Percentiles rank a stretch among this genome's conserved stretches.
phyloP scores from a whole-genome alignment of 2,329 filamentous ascomycete genomes.

The Fusarium sp. region DNA sequence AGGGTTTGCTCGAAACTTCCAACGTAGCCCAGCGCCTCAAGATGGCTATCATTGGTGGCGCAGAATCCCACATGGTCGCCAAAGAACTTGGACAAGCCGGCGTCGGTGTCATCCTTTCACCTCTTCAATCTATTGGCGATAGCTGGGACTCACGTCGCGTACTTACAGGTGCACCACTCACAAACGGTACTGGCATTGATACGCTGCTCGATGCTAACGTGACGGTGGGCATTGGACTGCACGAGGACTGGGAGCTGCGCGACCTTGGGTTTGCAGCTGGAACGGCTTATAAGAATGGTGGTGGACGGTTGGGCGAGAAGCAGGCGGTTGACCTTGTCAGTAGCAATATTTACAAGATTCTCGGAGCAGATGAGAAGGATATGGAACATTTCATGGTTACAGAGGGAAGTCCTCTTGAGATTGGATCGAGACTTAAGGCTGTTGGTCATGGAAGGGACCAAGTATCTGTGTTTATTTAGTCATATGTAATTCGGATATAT shows the following conservation, averaged over 20 bases:
- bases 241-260: constrained; percentile 71
- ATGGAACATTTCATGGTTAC: constrained; percentile 68
- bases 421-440: constrained; percentile 53
- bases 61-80: constrained; percentile 71
- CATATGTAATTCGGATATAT: not conserved
- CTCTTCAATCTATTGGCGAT: constrained; percentile 64
- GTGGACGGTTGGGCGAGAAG: constrained; percentile 63
- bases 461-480: constrained; percentile 18
- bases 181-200: constrained; percentile 72
- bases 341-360: constrained; percentile 66
- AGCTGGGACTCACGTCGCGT: constrained; percentile 72
- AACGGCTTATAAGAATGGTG: constrained; percentile 66
- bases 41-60: constrained; percentile 70
- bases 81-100: constrained; percentile 65
- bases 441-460: constrained; percentile 39
- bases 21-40: constrained; percentile 52
- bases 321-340: constrained; percentile 68
- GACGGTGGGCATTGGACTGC: constrained; percentile 65
- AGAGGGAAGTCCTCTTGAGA: constrained; percentile 71
- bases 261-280: constrained; percentile 70
- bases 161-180: constrained; percentile 72
- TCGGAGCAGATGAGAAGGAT: constrained; percentile 58
- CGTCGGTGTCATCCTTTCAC: constrained; percentile 70
- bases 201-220: constrained; percentile 69
- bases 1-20: constrained; percentile 51